Conservation (phyloP, 495 filamentous ascomycete genomes). For the Hypoxylon perforatum region DNA sequence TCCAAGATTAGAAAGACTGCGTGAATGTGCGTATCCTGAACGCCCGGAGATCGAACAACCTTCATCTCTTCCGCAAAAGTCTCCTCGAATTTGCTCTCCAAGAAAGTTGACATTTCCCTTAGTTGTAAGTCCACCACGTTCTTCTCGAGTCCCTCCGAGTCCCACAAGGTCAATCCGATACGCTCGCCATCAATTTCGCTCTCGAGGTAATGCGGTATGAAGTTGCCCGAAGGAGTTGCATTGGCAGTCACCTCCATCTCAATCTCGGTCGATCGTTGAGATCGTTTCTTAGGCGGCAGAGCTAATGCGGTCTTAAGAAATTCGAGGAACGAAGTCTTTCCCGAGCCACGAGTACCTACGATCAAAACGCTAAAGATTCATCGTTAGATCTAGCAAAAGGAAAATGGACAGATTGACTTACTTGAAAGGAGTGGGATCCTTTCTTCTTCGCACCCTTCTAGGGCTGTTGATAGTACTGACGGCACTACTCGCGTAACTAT, state of each 20-base stretch:
- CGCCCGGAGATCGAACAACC: constrained; percentile 90
- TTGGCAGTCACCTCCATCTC: constrained; percentile 65
- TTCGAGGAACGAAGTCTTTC: constrained; percentile 96
- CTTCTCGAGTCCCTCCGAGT: constrained; percentile 93
- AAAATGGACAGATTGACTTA: constrained; percentile 61
- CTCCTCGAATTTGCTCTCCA: constrained; percentile 98
- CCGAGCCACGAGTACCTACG: constrained; percentile 86
- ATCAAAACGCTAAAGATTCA: constrained; percentile 79
- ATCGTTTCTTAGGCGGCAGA: constrained; percentile 79
- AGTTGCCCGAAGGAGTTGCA: constrained; percentile 66
- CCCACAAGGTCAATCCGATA: constrained; percentile 94
- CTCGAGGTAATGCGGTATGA: constrained; percentile 88
- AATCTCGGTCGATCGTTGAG: constrained; percentile 57
- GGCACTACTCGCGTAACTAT: constrained; percentile 95
- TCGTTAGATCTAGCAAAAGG: constrained; percentile 12
- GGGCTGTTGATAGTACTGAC: constrained; percentile 95
- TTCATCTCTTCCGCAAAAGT: constrained; percentile 98
- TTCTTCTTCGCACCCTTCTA: constrained; percentile 88
- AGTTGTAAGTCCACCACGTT: constrained; percentile 93
- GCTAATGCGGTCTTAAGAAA: constrained; percentile 89
- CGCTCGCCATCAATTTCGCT: constrained; percentile 94
- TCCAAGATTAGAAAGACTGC: constrained; percentile 94
- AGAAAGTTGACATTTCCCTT: constrained; percentile 87
- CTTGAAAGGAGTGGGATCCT: constrained; percentile 99
- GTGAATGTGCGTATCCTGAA: constrained; percentile 96